Evolutionary conservation across 768 basidiomycete genomes (phyloP).

Genomic region (Boletus tylopilopsis): DNA sequence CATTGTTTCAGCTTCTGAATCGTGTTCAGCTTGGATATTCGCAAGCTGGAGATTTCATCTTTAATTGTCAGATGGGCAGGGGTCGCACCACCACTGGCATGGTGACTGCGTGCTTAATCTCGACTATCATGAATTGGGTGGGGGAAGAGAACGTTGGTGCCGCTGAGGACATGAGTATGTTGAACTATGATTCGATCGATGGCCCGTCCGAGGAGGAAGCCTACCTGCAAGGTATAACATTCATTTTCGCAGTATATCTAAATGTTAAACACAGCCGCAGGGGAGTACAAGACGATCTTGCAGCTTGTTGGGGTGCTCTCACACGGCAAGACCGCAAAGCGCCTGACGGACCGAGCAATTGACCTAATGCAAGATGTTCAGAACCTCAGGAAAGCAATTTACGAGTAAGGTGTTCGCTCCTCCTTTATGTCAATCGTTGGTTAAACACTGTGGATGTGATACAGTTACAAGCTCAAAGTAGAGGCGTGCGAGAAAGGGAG

Average conservation of each 20-base stretch:
- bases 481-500: slow-evolving; percentile 81
- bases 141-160: slow-evolving; percentile 38
- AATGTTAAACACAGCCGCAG: slow-evolving; percentile 37
- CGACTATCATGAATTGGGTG: slow-evolving; percentile 63
- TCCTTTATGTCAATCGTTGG: neutral
- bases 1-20: slow-evolving; percentile 73
- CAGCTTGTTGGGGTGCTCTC: slow-evolving; percentile 91
- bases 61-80: slow-evolving; percentile 97
- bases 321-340: slow-evolving; percentile 90
- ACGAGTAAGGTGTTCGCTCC: slow-evolving; percentile 59
- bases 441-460: slow-evolving; percentile 7
- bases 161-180: slow-evolving; percentile 35
- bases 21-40: slow-evolving; percentile 60
- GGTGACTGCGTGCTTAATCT: slow-evolving; percentile 85
- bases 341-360: slow-evolving; percentile 81
- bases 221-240: slow-evolving; percentile 68
- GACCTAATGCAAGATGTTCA: slow-evolving; percentile 97
- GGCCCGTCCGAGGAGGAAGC: slow-evolving; percentile 86
- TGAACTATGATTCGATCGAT: slow-evolving; percentile 67
- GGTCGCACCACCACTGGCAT: slow-evolving; percentile 95
- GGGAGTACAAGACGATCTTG: slow-evolving; percentile 95
- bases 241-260: neutral
- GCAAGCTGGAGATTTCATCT: slow-evolving; percentile 73
- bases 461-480: slow-evolving; percentile 86
- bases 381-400: slow-evolving; percentile 92